A percentile compares a stretch with the other conserved stretches of the same genome.
Evolutionary conservation across 306 rosid genomes (phyloP).

Genomic region (Calophaca sinica): DNA sequence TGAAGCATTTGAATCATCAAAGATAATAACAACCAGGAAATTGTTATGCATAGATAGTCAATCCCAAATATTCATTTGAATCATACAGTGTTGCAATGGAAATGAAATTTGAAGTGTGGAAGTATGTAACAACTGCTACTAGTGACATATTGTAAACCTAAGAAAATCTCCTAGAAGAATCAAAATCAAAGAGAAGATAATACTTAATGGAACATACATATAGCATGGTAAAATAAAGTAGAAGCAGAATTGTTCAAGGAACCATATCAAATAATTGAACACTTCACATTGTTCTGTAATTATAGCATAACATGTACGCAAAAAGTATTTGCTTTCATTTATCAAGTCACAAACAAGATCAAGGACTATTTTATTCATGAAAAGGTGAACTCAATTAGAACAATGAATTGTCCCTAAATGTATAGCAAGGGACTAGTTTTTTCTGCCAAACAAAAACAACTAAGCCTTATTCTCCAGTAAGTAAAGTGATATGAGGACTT

Average conservation of each 20-base stretch:
- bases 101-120: too few relatives aligned
- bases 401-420: neutral
- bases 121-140: neutral
- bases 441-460: neutral
- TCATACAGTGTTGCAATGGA: too few relatives aligned
- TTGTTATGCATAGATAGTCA: too few relatives aligned
- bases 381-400: neutral
- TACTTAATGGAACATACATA: neutral
- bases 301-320: neutral
- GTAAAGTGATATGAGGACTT: neutral
- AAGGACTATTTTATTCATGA: neutral
- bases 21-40: too few relatives aligned
- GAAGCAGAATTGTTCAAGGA: neutral
- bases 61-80: too few relatives aligned
- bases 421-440: neutral
- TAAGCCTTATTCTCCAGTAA: neutral
- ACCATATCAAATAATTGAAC: neutral
- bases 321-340: neutral
- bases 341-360: neutral
- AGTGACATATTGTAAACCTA: neutral
- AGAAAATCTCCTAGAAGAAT: neutral
- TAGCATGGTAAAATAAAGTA: neutral
- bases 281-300: neutral
- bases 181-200: neutral
- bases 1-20: too few relatives aligned